Evolutionary conservation across 257 asterid genomes (phyloP), one percentile per base, ranked within the genome.

Genomic region (Capsicum pubescens): DNA sequence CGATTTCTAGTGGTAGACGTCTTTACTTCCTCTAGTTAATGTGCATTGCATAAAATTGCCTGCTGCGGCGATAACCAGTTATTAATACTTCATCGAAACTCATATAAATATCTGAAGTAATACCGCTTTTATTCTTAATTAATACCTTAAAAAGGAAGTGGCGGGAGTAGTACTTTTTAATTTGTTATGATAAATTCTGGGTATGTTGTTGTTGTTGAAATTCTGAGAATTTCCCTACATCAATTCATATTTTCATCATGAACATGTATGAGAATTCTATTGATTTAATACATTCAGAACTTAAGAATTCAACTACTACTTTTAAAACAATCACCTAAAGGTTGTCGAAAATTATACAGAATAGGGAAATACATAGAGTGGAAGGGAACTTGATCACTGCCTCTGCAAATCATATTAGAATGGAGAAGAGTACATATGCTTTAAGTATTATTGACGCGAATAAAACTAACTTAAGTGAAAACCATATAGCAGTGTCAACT

Each of bases 181-280:
- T 72, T 50, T 72, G 44, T 21, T 19, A 50, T 74, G 61, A 74
- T 48, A 50, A 50, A 12, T 19, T 50, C 61, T 74, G 81, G n/a
- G n/a, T n/a, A n/a, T n/a, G n/a, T n/a, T n/a, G n/a, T n/a, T n/a
- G n/a, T n/a, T n/a, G n/a, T n/a, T n/a, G n/a, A 50, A 50, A 12
- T 19, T 50, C 61, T 74, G 81, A 50, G 80, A 16, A 74, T 19
- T 74, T 15, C 78, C 16, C 78, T 16, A 13, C 46, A 21, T 74
- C 81, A 74, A 21, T 48, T 21, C 81, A 74, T 13, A 50, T 26
- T 50, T 50, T 74, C 81, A 50, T 32, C 81, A 12, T 74, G 44
- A 50, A 74, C 44, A 50, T 74, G 12, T 13, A 74, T 50, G 81
- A 21, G 21, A 50, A 52, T 14, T 50, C 13, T 74, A 13, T 74